These are phyloP conservation scores for Amylocarpus encephaloides DNA, from an alignment of 2,329 filamentous ascomycete genomes.

Conservation along the genomic window DNA sequence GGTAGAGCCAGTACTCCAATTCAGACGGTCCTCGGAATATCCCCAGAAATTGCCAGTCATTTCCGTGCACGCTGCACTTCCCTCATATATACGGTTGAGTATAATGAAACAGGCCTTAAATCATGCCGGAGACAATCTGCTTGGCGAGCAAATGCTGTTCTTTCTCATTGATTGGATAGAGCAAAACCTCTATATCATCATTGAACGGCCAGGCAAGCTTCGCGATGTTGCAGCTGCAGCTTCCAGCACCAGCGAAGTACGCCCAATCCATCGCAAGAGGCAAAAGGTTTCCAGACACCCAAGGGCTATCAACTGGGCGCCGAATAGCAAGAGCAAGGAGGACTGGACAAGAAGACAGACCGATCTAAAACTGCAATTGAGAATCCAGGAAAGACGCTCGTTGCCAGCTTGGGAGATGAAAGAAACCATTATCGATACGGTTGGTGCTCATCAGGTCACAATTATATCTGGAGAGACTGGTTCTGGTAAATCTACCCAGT, in stretches of 20 bases:
- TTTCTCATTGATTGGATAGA: slow-evolving; percentile 89
- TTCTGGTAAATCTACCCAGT: slow-evolving; percentile 94
- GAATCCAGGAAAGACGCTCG: slow-evolving; percentile 64
- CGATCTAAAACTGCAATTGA: slow-evolving; percentile 60
- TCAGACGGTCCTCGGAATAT: slow-evolving; percentile 68
- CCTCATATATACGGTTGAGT: slow-evolving; percentile 89
- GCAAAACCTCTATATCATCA: slow-evolving; percentile 71
- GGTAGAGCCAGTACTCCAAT: slow-evolving; percentile 54
- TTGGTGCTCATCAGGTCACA: slow-evolving; percentile 75
- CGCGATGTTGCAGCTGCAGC: slow-evolving; percentile 77
- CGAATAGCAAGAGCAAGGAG: slow-evolving; percentile 53
- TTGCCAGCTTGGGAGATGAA: slow-evolving; percentile 85
- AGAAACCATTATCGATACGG: slow-evolving; percentile 68
- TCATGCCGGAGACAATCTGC: slow-evolving; percentile 62
- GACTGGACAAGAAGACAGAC: slow-evolving; percentile 66
- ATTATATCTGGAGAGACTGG: slow-evolving; percentile 97
- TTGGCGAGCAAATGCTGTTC: slow-evolving; percentile 87
- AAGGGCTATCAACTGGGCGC: slow-evolving; percentile 57
- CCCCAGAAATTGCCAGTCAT: slow-evolving; percentile 63
- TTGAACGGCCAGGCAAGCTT: slow-evolving; percentile 76
- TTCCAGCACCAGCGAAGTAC: slow-evolving; percentile 53
- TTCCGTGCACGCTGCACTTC: slow-evolving; percentile 63
- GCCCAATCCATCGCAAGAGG: slow-evolving; percentile 21
- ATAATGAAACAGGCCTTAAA: slow-evolving; percentile 71
- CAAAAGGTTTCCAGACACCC: slow-evolving; percentile 40